These are phyloP conservation scores for Pseudogymnoascus sp. DNA, from an alignment of 2,329 filamentous ascomycete genomes.

Conservation along the genomic window DNA sequence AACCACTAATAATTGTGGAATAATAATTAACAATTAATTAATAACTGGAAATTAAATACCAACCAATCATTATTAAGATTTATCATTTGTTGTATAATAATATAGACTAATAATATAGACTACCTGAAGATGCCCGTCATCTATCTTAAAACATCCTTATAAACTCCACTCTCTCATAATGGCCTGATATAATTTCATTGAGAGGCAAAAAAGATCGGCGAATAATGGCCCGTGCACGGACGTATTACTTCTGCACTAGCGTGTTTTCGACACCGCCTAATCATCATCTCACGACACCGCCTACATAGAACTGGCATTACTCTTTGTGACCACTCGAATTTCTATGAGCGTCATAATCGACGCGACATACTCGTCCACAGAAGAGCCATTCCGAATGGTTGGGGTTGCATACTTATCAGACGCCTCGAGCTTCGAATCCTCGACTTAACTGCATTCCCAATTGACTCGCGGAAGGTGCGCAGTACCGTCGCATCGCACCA, in stretches of 20 bases:
- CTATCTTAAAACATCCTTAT: background rate
- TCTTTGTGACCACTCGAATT: conserved; percentile 10
- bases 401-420: background rate
- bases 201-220: background rate
- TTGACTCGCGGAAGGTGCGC: background rate
- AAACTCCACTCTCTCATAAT: background rate
- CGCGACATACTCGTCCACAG: background rate
- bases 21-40: background rate
- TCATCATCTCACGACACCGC: conserved; percentile 10
- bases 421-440: background rate
- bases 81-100: background rate
- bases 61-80: background rate
- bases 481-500: background rate
- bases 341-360: background rate
- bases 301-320: conserved; percentile 12
- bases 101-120: background rate
- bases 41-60: background rate
- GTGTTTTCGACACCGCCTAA: conserved; percentile 11
- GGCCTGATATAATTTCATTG: background rate
- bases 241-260: background rate
- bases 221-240: background rate
- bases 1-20: background rate
- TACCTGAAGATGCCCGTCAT: background rate
- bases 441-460: background rate
- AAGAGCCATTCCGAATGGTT: background rate